A percentile compares a stretch with the other conserved stretches of the same genome.
Evolutionary conservation across 345 rosid genomes (phyloP).

Genomic region (Barbarea vulgaris): DNA sequence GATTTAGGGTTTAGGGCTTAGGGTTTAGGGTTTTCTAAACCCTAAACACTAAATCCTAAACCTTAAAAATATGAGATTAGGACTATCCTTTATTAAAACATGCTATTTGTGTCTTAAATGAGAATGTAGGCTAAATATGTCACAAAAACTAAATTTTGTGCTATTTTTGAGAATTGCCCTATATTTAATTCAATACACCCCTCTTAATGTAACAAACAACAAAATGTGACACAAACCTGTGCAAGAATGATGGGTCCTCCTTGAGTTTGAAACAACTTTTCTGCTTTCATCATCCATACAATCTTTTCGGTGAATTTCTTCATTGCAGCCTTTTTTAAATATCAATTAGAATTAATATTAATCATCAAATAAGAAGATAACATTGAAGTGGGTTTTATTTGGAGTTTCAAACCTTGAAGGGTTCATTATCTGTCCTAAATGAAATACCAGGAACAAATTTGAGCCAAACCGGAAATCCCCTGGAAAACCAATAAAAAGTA

Average conservation of each 20-base stretch:
- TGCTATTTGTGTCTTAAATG: too few species aligned
- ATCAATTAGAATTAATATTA: background rate
- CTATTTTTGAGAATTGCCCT: too few species aligned
- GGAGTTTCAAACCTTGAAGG: constrained; percentile 68
- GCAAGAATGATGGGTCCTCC: constrained; percentile 98
- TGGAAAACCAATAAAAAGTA: constrained; percentile 35
- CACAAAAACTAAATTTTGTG: too few species aligned
- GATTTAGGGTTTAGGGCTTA: too few species aligned
- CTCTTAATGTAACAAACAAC: constrained; percentile 14
- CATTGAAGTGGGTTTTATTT: background rate
- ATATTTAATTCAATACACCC: too few species aligned
- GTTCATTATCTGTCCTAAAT: constrained; percentile 80
- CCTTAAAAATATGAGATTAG: too few species aligned
- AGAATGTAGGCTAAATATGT: too few species aligned
- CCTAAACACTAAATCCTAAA: too few species aligned
- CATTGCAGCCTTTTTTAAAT: constrained; percentile 68
- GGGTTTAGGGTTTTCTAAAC: too few species aligned
- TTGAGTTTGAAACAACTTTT: constrained; percentile 74
- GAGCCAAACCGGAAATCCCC: constrained; percentile 97
- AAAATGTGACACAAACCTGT: constrained; percentile 54
- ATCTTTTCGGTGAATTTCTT: constrained; percentile 88
- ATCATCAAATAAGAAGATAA: background rate
- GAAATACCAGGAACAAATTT: constrained; percentile 75
- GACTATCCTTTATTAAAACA: too few species aligned
- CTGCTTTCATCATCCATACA: constrained; percentile 95